phyloP scores from a whole-genome alignment of 2,329 filamentous ascomycete genomes.

The Paramyrothecium sp. region DNA sequence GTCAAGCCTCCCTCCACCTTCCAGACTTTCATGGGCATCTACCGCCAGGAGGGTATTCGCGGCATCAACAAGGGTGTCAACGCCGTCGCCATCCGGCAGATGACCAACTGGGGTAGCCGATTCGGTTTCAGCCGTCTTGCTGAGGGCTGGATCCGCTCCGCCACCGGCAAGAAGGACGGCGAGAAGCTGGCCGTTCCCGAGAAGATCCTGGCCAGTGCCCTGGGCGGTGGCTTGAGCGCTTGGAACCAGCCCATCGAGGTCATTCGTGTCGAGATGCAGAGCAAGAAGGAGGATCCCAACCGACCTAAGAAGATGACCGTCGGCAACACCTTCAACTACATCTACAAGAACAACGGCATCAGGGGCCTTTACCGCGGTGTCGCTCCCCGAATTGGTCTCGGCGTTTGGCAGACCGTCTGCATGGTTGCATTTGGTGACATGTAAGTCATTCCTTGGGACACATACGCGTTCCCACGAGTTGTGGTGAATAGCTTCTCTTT shows the following conservation, averaged over 20 bases:
- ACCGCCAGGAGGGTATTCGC: conserved; percentile 85
- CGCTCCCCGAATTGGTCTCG: conserved; percentile 86
- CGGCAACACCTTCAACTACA: conserved; percentile 80
- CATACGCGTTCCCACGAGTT: neutral
- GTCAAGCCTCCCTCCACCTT: conserved; percentile 88
- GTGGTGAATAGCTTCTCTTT: neutral
- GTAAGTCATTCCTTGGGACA: conserved; percentile 53
- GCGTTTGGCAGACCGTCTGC: conserved; percentile 99
- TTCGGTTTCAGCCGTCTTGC: conserved; percentile 92
- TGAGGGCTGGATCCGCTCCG: conserved; percentile 79
- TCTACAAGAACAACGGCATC: conserved; percentile 85
- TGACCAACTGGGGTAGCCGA: conserved; percentile 98
- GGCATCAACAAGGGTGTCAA: conserved; percentile 99
- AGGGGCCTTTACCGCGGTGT: conserved; percentile 96
- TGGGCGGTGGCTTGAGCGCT: conserved; percentile 92
- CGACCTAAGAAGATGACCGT: conserved; percentile 99
- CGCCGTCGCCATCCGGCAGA: conserved; percentile 96
- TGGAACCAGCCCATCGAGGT: conserved; percentile 99
- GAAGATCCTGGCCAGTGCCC: conserved; percentile 82
- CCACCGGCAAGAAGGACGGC: conserved; percentile 74
- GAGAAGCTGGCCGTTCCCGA: conserved; percentile 78
- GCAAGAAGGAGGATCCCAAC: conserved; percentile 96
- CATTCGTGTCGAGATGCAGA: conserved; percentile 99
- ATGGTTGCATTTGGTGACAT: conserved; percentile 99
- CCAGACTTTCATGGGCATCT: conserved; percentile 95